phyloP scores from a whole-genome alignment of 2,329 filamentous ascomycete species.

The Teratosphaeria nubilosa region DNA sequence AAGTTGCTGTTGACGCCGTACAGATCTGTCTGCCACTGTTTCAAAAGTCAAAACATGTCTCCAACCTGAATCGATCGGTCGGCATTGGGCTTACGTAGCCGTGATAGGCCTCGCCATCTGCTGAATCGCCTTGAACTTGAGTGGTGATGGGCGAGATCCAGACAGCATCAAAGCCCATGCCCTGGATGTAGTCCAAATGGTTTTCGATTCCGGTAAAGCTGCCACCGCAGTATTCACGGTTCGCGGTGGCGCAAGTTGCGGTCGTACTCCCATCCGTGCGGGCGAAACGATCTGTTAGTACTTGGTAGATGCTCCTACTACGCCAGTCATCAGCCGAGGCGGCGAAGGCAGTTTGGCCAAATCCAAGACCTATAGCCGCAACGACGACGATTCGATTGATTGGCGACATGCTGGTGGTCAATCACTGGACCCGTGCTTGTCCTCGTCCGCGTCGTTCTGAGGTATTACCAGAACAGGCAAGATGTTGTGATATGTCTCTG shows the following conservation, averaged over 20 bases:
- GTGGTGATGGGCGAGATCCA: slow-evolving; percentile 49
- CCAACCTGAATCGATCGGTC: neutral
- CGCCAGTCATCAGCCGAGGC: slow-evolving; percentile 28
- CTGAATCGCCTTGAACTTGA: slow-evolving; percentile 30
- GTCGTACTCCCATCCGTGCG: slow-evolving; percentile 30
- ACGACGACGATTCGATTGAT: neutral
- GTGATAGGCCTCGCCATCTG: slow-evolving; percentile 39
- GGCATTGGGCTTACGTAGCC: slow-evolving; percentile 32
- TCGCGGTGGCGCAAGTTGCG: slow-evolving; percentile 26
- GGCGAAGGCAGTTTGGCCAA: slow-evolving; percentile 11
- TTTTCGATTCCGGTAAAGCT: slow-evolving; percentile 49
- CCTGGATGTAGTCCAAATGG: slow-evolving; percentile 53
- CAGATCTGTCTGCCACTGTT: slow-evolving; percentile 39
- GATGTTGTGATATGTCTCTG: neutral
- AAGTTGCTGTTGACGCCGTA: slow-evolving; percentile 31
- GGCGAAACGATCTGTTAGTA: slow-evolving; percentile 34
- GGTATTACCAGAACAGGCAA: neutral
- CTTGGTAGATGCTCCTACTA: slow-evolving; percentile 31
- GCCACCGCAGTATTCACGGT: slow-evolving; percentile 48
- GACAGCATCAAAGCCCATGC: slow-evolving; percentile 25
- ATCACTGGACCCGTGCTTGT: neutral
- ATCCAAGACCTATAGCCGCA: slow-evolving; percentile 12
- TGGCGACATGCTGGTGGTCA: neutral
- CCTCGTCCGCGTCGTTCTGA: neutral
- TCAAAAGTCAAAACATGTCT: neutral